phyloP scores from a whole-genome alignment of 129 eudicot species.

The Logfia minima region DNA sequence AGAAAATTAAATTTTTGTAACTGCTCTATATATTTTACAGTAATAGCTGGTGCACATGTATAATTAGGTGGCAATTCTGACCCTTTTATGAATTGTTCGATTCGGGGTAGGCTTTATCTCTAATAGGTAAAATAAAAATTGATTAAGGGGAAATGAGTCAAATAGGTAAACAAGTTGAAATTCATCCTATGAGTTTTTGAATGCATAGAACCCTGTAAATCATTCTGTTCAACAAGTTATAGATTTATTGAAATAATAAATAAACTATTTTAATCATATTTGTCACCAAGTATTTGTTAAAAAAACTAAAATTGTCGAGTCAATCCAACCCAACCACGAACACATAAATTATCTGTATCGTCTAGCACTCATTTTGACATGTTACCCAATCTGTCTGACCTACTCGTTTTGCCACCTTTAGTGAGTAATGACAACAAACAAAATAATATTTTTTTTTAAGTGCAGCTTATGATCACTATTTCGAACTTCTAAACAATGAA shows the following conservation, averaged over 20 bases:
- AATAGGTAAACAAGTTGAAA: background rate
- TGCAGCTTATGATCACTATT: conserved; percentile 21
- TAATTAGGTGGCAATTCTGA: background rate
- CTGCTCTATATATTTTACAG: background rate
- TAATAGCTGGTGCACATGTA: background rate
- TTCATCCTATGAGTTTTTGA: background rate
- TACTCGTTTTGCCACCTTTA: conserved; percentile 2
- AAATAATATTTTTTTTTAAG: background rate
- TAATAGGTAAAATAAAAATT: background rate
- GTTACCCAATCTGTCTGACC: background rate
- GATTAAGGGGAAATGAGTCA: background rate
- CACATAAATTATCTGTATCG: background rate
- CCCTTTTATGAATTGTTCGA: background rate
- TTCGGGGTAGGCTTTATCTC: background rate
- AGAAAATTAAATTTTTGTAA: background rate
- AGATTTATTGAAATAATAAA: background rate
- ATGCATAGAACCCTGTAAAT: conserved; percentile 5
- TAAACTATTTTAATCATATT: background rate
- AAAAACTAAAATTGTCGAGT: background rate
- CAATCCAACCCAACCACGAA: background rate
- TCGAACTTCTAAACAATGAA: conserved; percentile 1
- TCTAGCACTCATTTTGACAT: background rate
- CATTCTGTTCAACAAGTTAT: background rate
- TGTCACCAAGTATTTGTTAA: background rate
- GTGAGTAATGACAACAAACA: conserved; percentile 8